Percentiles rank a stretch among this genome's conserved stretches.
phyloP scores from a whole-genome alignment of 495 filamentous ascomycete genomes.

The Aspergillus hancockii region DNA sequence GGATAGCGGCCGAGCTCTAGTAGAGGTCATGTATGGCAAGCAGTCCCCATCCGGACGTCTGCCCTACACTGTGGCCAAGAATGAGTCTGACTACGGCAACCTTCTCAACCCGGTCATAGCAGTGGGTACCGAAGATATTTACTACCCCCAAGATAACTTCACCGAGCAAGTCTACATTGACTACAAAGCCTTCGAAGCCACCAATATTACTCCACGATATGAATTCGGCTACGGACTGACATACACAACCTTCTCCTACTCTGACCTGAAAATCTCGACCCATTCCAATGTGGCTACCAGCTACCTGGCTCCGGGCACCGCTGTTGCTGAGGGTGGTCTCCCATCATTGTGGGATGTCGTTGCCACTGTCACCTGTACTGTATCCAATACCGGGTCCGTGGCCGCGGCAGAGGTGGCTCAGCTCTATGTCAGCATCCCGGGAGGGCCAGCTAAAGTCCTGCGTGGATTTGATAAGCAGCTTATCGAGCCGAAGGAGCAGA shows the following conservation, averaged over 20 bases:
- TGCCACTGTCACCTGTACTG: constrained; percentile 41
- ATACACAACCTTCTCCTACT: constrained; percentile 65
- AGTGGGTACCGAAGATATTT: background rate
- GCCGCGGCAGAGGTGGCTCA: constrained; percentile 60
- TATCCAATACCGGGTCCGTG: constrained; percentile 54
- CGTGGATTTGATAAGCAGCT: constrained; percentile 65
- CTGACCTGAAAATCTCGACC: constrained; percentile 37
- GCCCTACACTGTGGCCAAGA: constrained; percentile 69
- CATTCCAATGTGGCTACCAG: constrained; percentile 8
- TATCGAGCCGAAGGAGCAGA: constrained; percentile 39
- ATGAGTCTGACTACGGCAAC: constrained; percentile 62
- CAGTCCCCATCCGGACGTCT: constrained; percentile 62
- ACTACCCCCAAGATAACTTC: constrained; percentile 52
- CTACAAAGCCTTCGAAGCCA: constrained; percentile 66
- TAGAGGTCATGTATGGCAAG: constrained; percentile 61
- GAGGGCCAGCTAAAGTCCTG: constrained; percentile 36
- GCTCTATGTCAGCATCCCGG: constrained; percentile 64
- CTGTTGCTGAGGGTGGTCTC: constrained; percentile 53
- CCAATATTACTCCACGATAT: constrained; percentile 60
- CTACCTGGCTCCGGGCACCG: background rate
- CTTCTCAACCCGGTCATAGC: constrained; percentile 44
- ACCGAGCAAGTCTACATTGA: constrained; percentile 66
- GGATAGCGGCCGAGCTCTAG: constrained; percentile 57
- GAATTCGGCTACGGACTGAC: constrained; percentile 69
- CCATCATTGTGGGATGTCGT: constrained; percentile 58